phyloP scores from a whole-genome alignment of 495 filamentous ascomycete genomes.

The Achaetomiella virescens region DNA sequence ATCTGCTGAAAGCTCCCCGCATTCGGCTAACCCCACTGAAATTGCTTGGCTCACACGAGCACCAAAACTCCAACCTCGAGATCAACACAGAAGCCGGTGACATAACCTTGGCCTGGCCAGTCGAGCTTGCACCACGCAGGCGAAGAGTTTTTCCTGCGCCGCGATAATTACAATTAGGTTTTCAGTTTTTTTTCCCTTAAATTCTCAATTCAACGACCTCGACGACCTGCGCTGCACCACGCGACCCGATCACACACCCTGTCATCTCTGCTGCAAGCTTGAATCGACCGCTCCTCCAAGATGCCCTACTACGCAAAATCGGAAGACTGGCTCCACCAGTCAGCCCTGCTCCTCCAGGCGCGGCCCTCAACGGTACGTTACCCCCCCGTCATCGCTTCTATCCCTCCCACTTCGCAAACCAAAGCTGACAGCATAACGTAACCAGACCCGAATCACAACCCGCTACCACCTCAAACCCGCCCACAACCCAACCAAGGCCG shows the following conservation, averaged over 20 bases:
- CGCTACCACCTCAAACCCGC: slow-evolving; percentile 66
- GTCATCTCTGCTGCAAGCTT: too few species aligned
- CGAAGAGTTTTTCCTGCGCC: too few species aligned
- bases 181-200: too few species aligned
- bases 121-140: too few species aligned
- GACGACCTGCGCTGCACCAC: too few species aligned
- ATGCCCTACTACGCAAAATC: slow-evolving; percentile 51
- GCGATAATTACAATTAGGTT: too few species aligned
- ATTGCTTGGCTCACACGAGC: slow-evolving; percentile 1
- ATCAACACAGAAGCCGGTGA: background rate
- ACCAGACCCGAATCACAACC: slow-evolving; percentile 73
- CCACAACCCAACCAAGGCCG: slow-evolving; percentile 18
- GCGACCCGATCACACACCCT: background rate
- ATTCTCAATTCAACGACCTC: too few species aligned
- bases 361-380: slow-evolving; percentile 41
- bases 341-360: slow-evolving; percentile 43
- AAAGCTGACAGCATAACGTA: slow-evolving; percentile 4
- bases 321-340: slow-evolving; percentile 50
- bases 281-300: background rate
- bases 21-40: slow-evolving; percentile 18
- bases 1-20: slow-evolving; percentile 14
- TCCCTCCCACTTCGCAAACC: slow-evolving; percentile 10
- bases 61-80: slow-evolving; percentile 14
- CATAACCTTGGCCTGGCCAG: too few species aligned
- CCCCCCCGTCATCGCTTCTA: slow-evolving; percentile 1